A percentile compares a stretch with the other conserved stretches of the same genome.
Evolutionary conservation across 139 green algal species (phyloP).

Genomic region (Pseudopediastrum boryanum): DNA sequence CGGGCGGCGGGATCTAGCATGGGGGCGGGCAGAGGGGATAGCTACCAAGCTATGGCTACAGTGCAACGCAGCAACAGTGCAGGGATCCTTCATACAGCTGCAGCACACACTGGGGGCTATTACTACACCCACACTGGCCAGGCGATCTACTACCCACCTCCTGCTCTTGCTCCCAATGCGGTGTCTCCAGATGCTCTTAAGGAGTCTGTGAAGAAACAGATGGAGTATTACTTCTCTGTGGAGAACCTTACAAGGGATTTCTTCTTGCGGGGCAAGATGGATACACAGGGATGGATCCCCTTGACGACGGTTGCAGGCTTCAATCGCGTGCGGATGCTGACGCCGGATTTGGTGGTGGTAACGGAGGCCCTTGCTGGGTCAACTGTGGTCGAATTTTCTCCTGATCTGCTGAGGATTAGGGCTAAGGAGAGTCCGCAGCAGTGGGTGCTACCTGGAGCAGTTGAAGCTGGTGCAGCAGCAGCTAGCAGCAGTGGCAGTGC

Average conservation of each 20-base stretch:
- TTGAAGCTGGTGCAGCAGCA: constrained; percentile 44
- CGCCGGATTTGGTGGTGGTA: constrained; percentile 81
- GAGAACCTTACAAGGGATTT: constrained; percentile 94
- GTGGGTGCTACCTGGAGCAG: constrained; percentile 75
- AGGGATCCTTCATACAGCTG: constrained; percentile 20
- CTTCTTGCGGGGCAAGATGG: constrained; percentile 96
- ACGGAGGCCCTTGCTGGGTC: constrained; percentile 64
- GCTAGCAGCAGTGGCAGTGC: background rate
- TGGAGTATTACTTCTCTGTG: constrained; percentile 98
- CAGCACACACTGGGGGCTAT: constrained; percentile 34
- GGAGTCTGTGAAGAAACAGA: constrained; percentile 77
- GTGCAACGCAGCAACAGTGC: constrained; percentile 30
- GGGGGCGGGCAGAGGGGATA: background rate
- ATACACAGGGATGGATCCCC: constrained; percentile 89
- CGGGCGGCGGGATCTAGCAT: background rate
- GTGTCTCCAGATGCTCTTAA: constrained; percentile 47
- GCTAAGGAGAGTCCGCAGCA: constrained; percentile 57
- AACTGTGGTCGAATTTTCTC: constrained; percentile 64
- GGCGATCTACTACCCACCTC: constrained; percentile 80
- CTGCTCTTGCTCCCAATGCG: constrained; percentile 27
- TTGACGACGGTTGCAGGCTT: constrained; percentile 86
- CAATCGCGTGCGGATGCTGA: constrained; percentile 94
- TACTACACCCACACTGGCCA: constrained; percentile 48
- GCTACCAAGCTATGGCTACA: background rate
- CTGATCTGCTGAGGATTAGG: constrained; percentile 61